Base-by-base conservation (phyloP, 2,329 filamentous ascomycete genomes). In the Monilinia laxa region DNA sequence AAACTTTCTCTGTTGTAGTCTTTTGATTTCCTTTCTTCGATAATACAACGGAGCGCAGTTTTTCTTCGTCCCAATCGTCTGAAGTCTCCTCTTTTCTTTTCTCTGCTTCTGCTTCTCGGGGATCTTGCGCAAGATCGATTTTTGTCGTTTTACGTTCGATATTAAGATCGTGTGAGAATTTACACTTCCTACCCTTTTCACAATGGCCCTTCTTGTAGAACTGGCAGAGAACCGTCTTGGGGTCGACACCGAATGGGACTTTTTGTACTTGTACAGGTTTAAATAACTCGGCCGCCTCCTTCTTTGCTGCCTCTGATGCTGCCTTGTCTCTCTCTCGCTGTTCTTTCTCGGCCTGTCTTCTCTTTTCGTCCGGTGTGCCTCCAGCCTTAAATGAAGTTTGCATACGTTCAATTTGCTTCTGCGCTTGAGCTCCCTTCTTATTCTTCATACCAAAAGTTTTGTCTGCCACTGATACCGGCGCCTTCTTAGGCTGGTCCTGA, bases 391-490 rank as follows among this genome's bases (percentile, higher is more conserved):
- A 85, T 74, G 93, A 90, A 57, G 88, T 85, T 72, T 88, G 82
- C 78, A 99, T 86, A 75, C 93, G 91, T 68, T 91, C 89, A 77
- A 99, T 98, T 73, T 93, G 87, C 80, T 89, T 96, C 81, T 98
- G 92, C 65, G 93, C 94, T 63, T 87, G 89, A 67, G 87, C 90
- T 73, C 95, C 95, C 84, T 97, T 99, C 84, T 99, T 99, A 78
- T 99, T 99, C 82, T 99, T 99, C 95, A 99, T 98, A 75, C 95
- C 95, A 84, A 99, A 99, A 59, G 95, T 97, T 82, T 94, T 95
- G 83, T 99, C 95, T 70, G 95, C 92, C 70, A 93, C 91, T 55
- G 83, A 66, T 68, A 81, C 74, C 68, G 81, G 78, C 28, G 85
- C 86, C 80, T 87, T 87, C 78, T 80, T 82, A 72, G 75, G 53